Evolutionary conservation across 2,329 filamentous ascomycete genomes (phyloP), one percentile per base, ranked within the genome.

Genomic region (Coniosporium tulheliwenetii): DNA sequence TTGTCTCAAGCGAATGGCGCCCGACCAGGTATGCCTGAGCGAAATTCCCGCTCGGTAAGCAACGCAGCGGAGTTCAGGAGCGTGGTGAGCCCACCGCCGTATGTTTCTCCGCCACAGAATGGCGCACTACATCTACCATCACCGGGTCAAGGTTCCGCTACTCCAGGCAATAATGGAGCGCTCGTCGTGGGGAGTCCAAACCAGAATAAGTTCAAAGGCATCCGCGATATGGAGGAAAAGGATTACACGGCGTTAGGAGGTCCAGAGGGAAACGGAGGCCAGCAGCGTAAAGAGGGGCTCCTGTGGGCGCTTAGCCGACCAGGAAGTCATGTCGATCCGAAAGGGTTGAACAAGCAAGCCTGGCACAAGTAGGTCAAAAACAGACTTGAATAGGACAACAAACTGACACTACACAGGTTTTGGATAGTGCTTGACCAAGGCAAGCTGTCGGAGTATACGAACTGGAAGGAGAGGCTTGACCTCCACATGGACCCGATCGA

Each of bases 371-470:
- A 68, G 65, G 81, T 73, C 10, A 5, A 31, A 15, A 32, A 30
- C 15, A 10, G 12, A 33, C 35, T n/a, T 13, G 13, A 3, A 26
- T 7, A 3, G 19, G 19, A 30, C 14, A 8, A 15, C 2, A n/a
- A 30, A 33, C 32, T 33, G 34, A 30, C 33, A 31, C 50, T 66
- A 36, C 14, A 10, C 51, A 93, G 86, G 56, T 98, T 96, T 62
- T 98, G 91, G 91, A 93, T 98, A 47, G 91, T 98, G 2, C 70
- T 98, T 36, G 93, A 96, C 57, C 87, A 94, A 60, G 91, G 91
- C 16, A 94, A 91, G 57, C 71, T 98, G 12, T 95, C 89, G 1
- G 91, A 98, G 56, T 98, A 98, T 62, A 94, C 87, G 57, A 96
- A 98, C 59, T 98, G 91, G 91, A 98, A 98, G 62, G 85, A 98